Evolutionary conservation across 2,329 filamentous ascomycete genomes (phyloP), one percentile per base, ranked within the genome.

Genomic region (Cercospora sp.): DNA sequence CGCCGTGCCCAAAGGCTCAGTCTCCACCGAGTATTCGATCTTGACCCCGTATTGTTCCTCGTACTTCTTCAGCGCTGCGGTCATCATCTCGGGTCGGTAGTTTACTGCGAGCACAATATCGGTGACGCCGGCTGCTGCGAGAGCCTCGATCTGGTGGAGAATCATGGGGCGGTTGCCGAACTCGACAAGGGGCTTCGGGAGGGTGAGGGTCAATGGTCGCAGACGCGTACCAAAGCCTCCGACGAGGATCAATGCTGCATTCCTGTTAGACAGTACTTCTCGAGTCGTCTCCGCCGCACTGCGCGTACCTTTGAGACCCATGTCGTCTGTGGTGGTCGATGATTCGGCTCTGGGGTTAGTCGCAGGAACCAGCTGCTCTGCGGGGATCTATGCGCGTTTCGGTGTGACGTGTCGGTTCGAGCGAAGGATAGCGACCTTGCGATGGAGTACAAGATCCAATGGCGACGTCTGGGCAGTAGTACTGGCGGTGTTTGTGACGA

Each of bases 141-240:
- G 88, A 74, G 93, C 93, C 84, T 97, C 93, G 77, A 99, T 92
- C 84, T 99, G 94, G 84, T 98, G 94, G 78, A 96, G 87, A 82
- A 99, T 98, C 94, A 99, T 99, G 80, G 94, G 95, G 84, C 95
- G 94, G 88, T 99, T 99, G 79, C 89, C 93, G 79, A 99, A 99
- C 84, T 99, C 94, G 78, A 99, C 95, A 75, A 99, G 88, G 73
- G 95, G 94, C 84, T 98, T 99, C 71, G 94, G 94, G 74, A 97
- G 91, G 62, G 95, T 97, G 79, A 99, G 89, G 76, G 94, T 99
- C 80, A 98, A 88, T 86, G 94, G 94, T 80, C 94, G 92, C 79
- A 99, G 91, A 83, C 94, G 94, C 82, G 94, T 99, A 85, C 94
- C 94, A 83, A 97, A 99, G 82, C 94, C 95, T 85, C 95, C 95